phyloP scores from a whole-genome alignment of 2,329 filamentous ascomycete species.

The Diaporthe vaccinii region DNA sequence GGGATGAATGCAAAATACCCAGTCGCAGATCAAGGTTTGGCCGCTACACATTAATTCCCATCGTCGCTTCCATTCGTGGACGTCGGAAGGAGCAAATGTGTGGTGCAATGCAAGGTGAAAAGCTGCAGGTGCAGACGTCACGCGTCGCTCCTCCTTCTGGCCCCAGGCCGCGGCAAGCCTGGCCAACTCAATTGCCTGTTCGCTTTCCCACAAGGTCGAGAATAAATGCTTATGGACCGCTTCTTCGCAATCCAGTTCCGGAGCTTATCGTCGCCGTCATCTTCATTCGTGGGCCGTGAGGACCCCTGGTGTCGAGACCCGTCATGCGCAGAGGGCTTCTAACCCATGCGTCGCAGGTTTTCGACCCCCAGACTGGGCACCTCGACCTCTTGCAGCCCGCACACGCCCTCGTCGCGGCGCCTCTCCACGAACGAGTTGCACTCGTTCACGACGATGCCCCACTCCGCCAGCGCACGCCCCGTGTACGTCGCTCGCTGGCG shows the following conservation, averaged over 20 bases:
- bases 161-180: neutral
- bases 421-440: conserved; percentile 87
- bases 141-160: neutral
- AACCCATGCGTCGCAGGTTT: conserved; percentile 60
- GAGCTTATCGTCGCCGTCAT: neutral
- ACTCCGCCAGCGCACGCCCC: conserved; percentile 83
- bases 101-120: conserved; percentile 14
- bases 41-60: conserved; percentile 6
- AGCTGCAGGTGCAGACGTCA: conserved; percentile 14
- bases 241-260: neutral
- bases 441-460: conserved; percentile 80
- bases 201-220: neutral
- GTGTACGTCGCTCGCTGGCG: conserved; percentile 69
- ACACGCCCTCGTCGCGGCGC: conserved; percentile 79
- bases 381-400: conserved; percentile 76
- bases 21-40: neutral
- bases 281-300: neutral
- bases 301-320: neutral
- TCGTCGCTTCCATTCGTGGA: neutral
- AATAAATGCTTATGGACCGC: neutral
- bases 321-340: conserved; percentile 27
- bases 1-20: conserved; percentile 10
- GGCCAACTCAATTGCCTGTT: neutral
- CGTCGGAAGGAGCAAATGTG: neutral
- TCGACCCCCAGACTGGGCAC: conserved; percentile 76